Percentiles rank a stretch among this genome's conserved stretches.
phyloP scores from a whole-genome alignment of 169 alveolate genomes.

The Plasmodium gonderi region DNA sequence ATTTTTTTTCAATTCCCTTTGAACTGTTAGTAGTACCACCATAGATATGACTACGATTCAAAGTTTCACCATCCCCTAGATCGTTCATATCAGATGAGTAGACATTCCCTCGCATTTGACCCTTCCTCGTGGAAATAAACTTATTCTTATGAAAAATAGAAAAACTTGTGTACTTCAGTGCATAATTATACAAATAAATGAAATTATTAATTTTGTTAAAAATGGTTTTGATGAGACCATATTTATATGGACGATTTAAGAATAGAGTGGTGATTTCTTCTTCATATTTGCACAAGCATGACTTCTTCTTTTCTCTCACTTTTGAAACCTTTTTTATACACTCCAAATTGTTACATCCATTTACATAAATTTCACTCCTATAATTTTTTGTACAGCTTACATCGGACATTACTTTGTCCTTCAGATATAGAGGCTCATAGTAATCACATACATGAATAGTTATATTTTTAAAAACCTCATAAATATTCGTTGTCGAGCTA shows the following conservation, averaged over 20 bases:
- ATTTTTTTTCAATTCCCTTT: background rate
- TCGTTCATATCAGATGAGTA: background rate
- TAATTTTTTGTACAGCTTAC: background rate
- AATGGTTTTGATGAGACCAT: slow-evolving; percentile 20
- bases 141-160: slow-evolving; percentile 72
- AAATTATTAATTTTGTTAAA: slow-evolving; percentile 71
- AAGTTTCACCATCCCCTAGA: background rate
- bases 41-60: background rate
- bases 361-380: background rate
- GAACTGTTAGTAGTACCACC: background rate
- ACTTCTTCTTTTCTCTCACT: background rate
- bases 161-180: slow-evolving; percentile 61
- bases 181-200: slow-evolving; percentile 66
- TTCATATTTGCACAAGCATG: slow-evolving; percentile 46
- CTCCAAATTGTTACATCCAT: background rate
- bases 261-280: slow-evolving; percentile 59
- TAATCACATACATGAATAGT: slow-evolving; percentile 54
- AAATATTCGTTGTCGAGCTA: slow-evolving; percentile 29
- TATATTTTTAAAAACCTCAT: slow-evolving; percentile 43
- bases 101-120: slow-evolving; percentile 16
- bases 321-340: background rate
- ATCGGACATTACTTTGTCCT: background rate
- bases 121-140: slow-evolving; percentile 54
- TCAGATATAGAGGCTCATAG: slow-evolving; percentile 46
- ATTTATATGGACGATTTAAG: slow-evolving; percentile 51